A percentile compares a stretch with the other conserved stretches of the same genome.
These are phyloP conservation scores for carrot (Daucus carota) DNA, from an alignment of 129 eudicot species.

Conservation along the genomic window DH1_v3.0 NC_030383.2:42650501-42651000, in stretches of 20 bases:
- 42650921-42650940: background rate
- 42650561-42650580: conserved; percentile 15
- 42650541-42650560: conserved; percentile 32
- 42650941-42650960: background rate
- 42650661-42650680: background rate
- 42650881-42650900: no score
- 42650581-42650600: conserved; percentile 21
- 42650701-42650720: background rate
- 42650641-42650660: background rate
- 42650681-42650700: background rate
- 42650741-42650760: background rate
- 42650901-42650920: no score
- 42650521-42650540: conserved; percentile 6
- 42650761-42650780: background rate
- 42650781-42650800: background rate
- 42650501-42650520: conserved; percentile 31
- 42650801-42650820: background rate
- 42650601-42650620: background rate
- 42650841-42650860: no score
- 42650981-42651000: background rate
- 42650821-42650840: no score
- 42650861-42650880: no score
- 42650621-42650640: background rate
- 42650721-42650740: background rate
- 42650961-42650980: no score